phyloP scores from a whole-genome alignment of 768 basidiomycete species.

The Podaxis mareebaensis region DNA sequence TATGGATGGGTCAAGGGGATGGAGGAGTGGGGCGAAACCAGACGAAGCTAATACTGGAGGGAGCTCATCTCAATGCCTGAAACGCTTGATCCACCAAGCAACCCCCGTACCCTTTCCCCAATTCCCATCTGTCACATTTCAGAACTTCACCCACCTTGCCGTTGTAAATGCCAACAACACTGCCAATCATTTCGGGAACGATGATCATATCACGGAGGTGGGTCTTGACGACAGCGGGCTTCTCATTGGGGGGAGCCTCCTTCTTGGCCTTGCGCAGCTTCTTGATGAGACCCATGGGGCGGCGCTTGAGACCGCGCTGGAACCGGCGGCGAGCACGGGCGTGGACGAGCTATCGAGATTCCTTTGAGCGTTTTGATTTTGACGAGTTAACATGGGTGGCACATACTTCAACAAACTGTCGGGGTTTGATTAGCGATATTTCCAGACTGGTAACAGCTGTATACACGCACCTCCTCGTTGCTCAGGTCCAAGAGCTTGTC shows the following conservation, averaged over 20 bases:
- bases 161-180: constrained; percentile 97
- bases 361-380: constrained; percentile 8
- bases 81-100: constrained; percentile 9
- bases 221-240: constrained; percentile 98
- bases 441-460: not conserved
- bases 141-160: constrained; percentile 67
- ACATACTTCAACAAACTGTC: constrained; percentile 78
- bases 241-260: constrained; percentile 98
- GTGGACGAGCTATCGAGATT: constrained; percentile 77
- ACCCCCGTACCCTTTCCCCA: not conserved
- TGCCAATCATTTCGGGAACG: constrained; percentile 99
- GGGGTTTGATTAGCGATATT: constrained; percentile 3
- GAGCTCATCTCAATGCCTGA: not conserved
- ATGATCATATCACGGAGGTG: constrained; percentile 99
- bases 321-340: constrained; percentile 98
- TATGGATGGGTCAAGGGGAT: not conserved
- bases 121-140: not conserved
- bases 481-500: constrained; percentile 95
- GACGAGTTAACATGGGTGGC: not conserved
- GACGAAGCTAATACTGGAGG: not conserved
- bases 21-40: not conserved
- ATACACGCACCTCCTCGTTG: constrained; percentile 85
- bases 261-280: constrained; percentile 99
- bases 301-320: constrained; percentile 98
- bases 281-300: constrained; percentile 98